A percentile compares a stretch with the other conserved stretches of the same genome.
These are phyloP conservation scores for Aleurites moluccanus DNA, from an alignment of 441 rosid species.

Conservation along the genomic window DNA sequence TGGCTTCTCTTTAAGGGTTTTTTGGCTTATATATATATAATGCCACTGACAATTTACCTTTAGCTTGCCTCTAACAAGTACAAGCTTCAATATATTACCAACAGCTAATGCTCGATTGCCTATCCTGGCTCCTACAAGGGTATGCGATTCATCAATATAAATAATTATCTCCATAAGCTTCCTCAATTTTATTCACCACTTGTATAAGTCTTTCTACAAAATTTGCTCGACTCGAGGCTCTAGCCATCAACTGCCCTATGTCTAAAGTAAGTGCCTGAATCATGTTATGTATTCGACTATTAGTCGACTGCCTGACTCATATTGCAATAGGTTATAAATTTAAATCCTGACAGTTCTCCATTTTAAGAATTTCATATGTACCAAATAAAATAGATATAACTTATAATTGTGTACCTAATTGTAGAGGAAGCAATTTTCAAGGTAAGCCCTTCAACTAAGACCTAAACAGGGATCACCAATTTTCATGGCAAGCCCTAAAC, in stretches of 20 bases:
- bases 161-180: conserved; percentile 6
- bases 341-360: too few species aligned
- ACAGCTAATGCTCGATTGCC: neutral
- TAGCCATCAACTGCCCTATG: neutral
- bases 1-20: too few species aligned
- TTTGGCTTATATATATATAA: too few species aligned
- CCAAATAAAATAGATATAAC: too few species aligned
- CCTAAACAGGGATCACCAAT: conserved; percentile 3
- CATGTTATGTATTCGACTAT: too few species aligned
- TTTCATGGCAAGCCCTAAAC: too few species aligned
- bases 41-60: neutral
- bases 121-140: neutral
- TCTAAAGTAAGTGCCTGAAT: conserved; percentile 5
- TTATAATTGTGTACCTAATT: neutral
- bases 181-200: conserved; percentile 7
- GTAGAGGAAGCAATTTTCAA: neutral
- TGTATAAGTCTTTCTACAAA: neutral
- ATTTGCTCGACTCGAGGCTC: neutral
- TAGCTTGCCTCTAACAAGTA: conserved; percentile 8
- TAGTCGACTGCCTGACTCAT: too few species aligned
- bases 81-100: conserved; percentile 4
- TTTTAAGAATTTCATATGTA: too few species aligned
- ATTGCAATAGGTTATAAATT: too few species aligned
- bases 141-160: conserved; percentile 16
- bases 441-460: neutral